Percentiles rank a stretch among this genome's conserved stretches.
Conservation (phyloP, 208 protist genomes). For the Leishmania mexicana region DNA sequence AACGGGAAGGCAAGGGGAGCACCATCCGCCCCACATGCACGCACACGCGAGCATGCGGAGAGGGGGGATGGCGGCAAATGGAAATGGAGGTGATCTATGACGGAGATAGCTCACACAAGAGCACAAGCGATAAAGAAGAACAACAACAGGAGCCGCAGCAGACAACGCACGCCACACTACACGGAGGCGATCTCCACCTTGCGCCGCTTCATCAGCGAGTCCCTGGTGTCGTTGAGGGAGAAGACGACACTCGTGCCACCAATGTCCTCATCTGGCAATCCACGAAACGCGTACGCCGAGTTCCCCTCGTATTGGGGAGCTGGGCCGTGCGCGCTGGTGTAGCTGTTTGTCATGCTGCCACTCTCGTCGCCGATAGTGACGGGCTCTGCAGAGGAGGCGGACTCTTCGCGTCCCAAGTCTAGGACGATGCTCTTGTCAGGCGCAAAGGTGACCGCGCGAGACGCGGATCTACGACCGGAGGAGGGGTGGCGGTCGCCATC, state of each 20-base stretch:
- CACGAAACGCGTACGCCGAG: not conserved
- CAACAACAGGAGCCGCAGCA: not conserved
- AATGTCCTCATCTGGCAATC: constrained; percentile 41
- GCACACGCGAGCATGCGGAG: not conserved
- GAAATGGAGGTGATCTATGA: not conserved
- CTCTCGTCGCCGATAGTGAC: not conserved
- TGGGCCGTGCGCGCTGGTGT: constrained; percentile 12
- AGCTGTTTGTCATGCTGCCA: constrained; percentile 34
- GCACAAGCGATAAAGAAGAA: not conserved
- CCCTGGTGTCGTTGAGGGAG: constrained; percentile 52
- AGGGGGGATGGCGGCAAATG: not conserved
- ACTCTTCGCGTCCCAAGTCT: constrained; percentile 37
- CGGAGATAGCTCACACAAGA: not conserved
- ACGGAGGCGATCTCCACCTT: constrained; percentile 29
- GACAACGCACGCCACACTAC: constrained; percentile 1
- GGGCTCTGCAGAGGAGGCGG: constrained; percentile 15
- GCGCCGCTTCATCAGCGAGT: constrained; percentile 35
- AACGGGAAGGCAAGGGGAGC: not conserved
- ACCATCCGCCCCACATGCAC: not conserved
- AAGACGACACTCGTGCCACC: constrained; percentile 51
- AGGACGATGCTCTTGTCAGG: constrained; percentile 62
- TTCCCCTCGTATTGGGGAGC: constrained; percentile 4
- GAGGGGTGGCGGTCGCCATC: constrained; percentile 4
- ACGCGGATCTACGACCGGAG: constrained; percentile 23
- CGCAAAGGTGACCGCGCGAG: constrained; percentile 56